Evolutionary conservation across 2,329 filamentous ascomycete species (phyloP), one percentile per base, ranked within the genome.

Genomic region (Stromatinia cepivora): DNA sequence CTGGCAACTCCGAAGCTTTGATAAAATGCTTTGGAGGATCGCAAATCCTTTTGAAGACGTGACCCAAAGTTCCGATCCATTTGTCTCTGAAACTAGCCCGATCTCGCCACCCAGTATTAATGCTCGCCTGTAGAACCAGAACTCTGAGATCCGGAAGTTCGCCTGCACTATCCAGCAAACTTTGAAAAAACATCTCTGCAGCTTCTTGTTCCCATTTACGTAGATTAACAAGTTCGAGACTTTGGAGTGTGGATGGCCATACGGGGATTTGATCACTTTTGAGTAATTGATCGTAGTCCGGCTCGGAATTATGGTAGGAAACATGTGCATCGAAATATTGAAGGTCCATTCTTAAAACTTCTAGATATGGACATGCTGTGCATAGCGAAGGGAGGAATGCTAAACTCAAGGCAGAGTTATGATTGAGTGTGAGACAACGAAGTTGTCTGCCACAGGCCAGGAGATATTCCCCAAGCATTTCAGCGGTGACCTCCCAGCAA

Each of bases 71-170:
- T n/a, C 86, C 83, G 63, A 88, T 88, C 92, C 93, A 97, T 72
- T 87, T 86, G 73, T 90, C 88, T 52, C 94, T 87, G 76, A 97
- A 90, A n/a, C 85, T 85, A 25, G 91, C 91, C 54, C 94, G 88
- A 76, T 93, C 88, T 71, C 93, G 89, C 92, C 93, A 97, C 36
- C 91, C 89, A 58, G 88, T 86, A 76, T 94, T 88, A 61, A 97
- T 83, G 79, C 93, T 94, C 1, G 90, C 89, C 75, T 92, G 73
- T 61, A 97, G 86, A 1, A 86, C 84, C 15, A 97, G 81, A 56
- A 85, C 83, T 11, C 93, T 89, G 34, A 98, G 84, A 70, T 88
- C 81, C 0, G 84, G 86, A 31, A 98, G 79, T 3, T 85, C 80
- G 1, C 84, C 81, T 0, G 93, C 92, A 63, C 87, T 88, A 70